These are phyloP conservation scores for Cokeromyces recurvatus DNA, from an alignment of 371 early-diverging fungal genomes.

Conservation along the genomic window DNA sequence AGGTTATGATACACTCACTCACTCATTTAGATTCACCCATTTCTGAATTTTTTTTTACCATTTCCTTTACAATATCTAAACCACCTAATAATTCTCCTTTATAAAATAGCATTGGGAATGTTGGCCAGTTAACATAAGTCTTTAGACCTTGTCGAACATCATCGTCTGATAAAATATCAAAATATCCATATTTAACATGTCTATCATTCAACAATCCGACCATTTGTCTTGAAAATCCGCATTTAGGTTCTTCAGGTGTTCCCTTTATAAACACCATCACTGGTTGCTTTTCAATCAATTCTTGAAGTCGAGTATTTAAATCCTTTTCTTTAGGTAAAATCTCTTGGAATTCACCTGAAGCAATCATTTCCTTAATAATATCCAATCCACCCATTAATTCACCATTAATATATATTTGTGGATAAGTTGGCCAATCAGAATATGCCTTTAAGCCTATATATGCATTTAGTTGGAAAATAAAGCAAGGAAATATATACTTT, in stretches of 20 bases:
- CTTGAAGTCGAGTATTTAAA: constrained; percentile 65
- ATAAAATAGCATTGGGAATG: constrained; percentile 74
- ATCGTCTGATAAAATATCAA: constrained; percentile 86
- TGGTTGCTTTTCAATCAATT: constrained; percentile 59
- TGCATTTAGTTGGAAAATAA: too few species aligned
- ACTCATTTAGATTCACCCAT: too few species aligned
- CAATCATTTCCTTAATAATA: constrained; percentile 81
- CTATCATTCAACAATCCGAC: constrained; percentile 67
- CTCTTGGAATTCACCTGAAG: constrained; percentile 71
- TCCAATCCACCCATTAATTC: constrained; percentile 91
- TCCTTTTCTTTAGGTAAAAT: constrained; percentile 63
- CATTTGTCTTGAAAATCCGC: constrained; percentile 85
- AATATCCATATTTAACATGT: constrained; percentile 69
- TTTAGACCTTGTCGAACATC: constrained; percentile 76
- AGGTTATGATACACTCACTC: too few species aligned
- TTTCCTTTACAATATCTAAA: constrained; percentile 87
- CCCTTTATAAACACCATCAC: constrained; percentile 97
- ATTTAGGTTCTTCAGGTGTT: constrained; percentile 74
- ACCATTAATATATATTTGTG: constrained; percentile 84
- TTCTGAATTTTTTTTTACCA: constrained; percentile 50
- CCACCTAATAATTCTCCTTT: constrained; percentile 94
- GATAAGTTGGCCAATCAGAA: constrained; percentile 92
- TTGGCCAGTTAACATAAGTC: constrained; percentile 55
- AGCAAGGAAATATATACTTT: too few species aligned
- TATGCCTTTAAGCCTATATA: constrained; percentile 68